Evolutionary conservation across 164 flowering plant genomes (phyloP), one percentile per base, ranked within the genome.

Genomic region (Dillenia suffruticosa): DNA sequence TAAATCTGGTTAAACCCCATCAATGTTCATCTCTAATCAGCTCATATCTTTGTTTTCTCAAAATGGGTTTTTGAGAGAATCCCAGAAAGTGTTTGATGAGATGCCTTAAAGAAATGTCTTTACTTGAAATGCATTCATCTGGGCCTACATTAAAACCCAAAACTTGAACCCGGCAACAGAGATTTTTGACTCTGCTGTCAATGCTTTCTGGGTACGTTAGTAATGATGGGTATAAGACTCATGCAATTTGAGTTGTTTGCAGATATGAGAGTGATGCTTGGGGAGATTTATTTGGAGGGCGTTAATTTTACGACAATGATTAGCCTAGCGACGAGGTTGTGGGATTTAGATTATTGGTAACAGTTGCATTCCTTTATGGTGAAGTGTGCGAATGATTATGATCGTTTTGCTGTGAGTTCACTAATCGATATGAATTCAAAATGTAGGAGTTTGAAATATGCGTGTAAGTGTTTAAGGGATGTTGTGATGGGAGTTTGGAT

Each of bases 401-500:
- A 71, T 58, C 69, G 68, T 58, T 89, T 84, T 58, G 76, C 82
- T 2, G 58, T 71, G 51, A 84, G 88, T 67, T 84, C 96, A 13
- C 70, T 87, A 49, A 70, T 89, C 58, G 90, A 87, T 50, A 88
- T 92, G 98, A 90, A 92, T 54, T 88, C 98, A 0, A 92, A 90
- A 75, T 83, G 92, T 66, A 79, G 79, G 59, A 62, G 68, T 60
- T 85, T 82, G 55, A 0, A 15, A 1, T 95, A 85, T 15, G 86
- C 83, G 2, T 57, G 16, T 52, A n/a, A 24, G 85, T 82, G 13
- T 88, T 81, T 69, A 32, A 65, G 55, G 82, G 70, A 22, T 14
- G 69, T 46, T 26, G 40, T 26, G 51, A 51, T 44, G 68, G 59
- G 24, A 50, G 44, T 62, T 58, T 64, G 15, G 89, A 88, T 63